Conservation (phyloP, 768 basidiomycete species). For the Lactarius indigo region DNA sequence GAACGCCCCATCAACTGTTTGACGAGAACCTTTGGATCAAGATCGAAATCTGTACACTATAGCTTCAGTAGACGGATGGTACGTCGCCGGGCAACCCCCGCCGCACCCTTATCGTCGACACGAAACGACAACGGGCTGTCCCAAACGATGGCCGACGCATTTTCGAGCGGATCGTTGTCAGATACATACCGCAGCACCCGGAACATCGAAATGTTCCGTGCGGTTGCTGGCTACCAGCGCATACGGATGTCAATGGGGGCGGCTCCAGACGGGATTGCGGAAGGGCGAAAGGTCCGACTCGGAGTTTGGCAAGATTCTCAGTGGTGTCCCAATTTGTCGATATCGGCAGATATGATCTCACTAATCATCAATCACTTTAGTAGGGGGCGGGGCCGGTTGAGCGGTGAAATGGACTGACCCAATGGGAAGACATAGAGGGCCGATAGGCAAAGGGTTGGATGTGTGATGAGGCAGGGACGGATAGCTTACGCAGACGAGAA, state of each 20-base stretch:
- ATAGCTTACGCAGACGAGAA: no score
- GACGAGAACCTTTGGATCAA: conserved; percentile 88
- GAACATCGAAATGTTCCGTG: conserved; percentile 93
- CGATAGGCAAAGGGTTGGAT: no score
- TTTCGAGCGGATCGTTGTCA: conserved; percentile 98
- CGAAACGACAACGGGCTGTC: conserved; percentile 46
- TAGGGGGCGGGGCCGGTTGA: no score
- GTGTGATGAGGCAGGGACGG: no score
- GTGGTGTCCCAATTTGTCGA: background rate
- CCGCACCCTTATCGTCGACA: conserved; percentile 80
- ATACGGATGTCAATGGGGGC: no score
- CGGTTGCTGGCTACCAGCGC: no score
- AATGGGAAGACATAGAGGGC: no score
- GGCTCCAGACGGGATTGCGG: conserved; percentile 89
- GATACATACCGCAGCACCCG: conserved; percentile 94
- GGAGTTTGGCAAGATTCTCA: background rate
- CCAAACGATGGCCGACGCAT: conserved; percentile 70
- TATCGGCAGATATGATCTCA: background rate
- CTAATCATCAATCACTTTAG: background rate
- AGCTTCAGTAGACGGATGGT: conserved; percentile 31
- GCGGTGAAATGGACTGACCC: no score
- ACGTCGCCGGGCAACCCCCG: conserved; percentile 48
- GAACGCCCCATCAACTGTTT: conserved; percentile 93
- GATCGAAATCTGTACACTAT: conserved; percentile 56
- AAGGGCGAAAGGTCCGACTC: conserved; percentile 51